Percentiles rank a stretch among this genome's conserved stretches.
These are phyloP conservation scores for Casaregolazyma lundiana DNA, from an alignment of 1,139 yeast species.

Conservation along the genomic window DNA sequence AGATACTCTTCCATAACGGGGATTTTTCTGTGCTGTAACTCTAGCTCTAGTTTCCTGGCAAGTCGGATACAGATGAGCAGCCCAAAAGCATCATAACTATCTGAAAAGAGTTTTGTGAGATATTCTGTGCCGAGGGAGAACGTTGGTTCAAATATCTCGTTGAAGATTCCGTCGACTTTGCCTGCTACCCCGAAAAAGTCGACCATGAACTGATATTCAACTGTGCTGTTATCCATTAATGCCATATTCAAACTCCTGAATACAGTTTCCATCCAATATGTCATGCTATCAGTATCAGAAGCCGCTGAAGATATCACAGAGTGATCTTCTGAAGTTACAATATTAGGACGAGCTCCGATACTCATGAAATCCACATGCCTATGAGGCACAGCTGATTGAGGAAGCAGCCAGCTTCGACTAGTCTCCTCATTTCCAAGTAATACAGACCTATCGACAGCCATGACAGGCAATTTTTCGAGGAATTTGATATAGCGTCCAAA, in stretches of 20 bases:
- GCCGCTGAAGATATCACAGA: conserved; percentile 78
- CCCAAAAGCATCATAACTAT: conserved; percentile 71
- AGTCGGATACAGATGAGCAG: conserved; percentile 71
- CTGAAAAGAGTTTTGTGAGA: conserved; percentile 48
- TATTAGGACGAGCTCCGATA: conserved; percentile 53
- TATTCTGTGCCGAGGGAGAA: conserved; percentile 47
- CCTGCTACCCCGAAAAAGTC: conserved; percentile 61
- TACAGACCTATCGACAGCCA: conserved; percentile 48
- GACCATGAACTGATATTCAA: conserved; percentile 67
- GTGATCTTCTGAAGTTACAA: conserved; percentile 50
- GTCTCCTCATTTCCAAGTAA: conserved; percentile 44
- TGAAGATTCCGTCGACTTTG: conserved; percentile 41
- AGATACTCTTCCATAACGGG: conserved; percentile 75
- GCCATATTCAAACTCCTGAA: conserved; percentile 73
- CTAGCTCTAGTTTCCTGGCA: conserved; percentile 58
- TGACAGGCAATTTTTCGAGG: conserved; percentile 56
- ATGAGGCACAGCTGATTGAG: background rate
- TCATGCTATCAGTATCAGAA: conserved; percentile 68
- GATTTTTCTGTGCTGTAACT: conserved; percentile 57
- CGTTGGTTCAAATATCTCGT: conserved; percentile 45
- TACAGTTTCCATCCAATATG: conserved; percentile 67
- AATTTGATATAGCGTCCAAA: conserved; percentile 78
- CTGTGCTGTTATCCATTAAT: conserved; percentile 68
- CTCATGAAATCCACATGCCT: conserved; percentile 43
- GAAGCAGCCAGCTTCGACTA: conserved; percentile 11